These are phyloP conservation scores for Orbilia oligospora DNA, from an alignment of 2,329 filamentous ascomycete genomes.

Conservation along the genomic window DNA sequence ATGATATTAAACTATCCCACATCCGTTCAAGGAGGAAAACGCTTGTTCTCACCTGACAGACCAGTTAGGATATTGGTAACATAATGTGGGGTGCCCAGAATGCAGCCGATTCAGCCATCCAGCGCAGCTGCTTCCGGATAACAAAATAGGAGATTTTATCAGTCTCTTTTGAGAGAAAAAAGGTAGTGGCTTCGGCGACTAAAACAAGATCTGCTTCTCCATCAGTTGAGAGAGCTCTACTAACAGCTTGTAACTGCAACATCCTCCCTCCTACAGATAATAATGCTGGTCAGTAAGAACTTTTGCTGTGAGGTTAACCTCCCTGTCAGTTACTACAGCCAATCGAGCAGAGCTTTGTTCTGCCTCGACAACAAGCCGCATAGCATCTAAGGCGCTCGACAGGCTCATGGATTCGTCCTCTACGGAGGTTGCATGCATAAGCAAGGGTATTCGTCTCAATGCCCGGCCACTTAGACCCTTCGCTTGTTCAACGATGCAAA, in stretches of 20 bases:
- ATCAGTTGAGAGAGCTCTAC: constrained; percentile 36
- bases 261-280: neutral
- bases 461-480: constrained; percentile 62
- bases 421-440: constrained; percentile 63
- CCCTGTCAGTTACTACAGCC: constrained; percentile 9
- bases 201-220: neutral
- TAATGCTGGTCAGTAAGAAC: constrained; percentile 1
- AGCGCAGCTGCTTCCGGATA: constrained; percentile 15
- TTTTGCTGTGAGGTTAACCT: constrained; percentile 7
- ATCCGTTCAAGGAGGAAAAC: constrained; percentile 6
- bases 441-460: constrained; percentile 62
- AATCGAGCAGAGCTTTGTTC: constrained; percentile 34
- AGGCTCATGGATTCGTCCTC: constrained; percentile 49
- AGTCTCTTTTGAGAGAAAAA: constrained; percentile 4
- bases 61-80: constrained; percentile 16
- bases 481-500: constrained; percentile 60
- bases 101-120: constrained; percentile 29
- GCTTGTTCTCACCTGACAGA: constrained; percentile 16
- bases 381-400: constrained; percentile 43
- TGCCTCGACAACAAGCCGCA: constrained; percentile 46
- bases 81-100: constrained; percentile 17
- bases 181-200: neutral
- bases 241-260: neutral
- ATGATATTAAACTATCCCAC: constrained; percentile 9
- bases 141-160: constrained; percentile 46